Evolutionary conservation across 345 rosid species (phyloP).

Genomic region (Laguncularia racemosa): DNA sequence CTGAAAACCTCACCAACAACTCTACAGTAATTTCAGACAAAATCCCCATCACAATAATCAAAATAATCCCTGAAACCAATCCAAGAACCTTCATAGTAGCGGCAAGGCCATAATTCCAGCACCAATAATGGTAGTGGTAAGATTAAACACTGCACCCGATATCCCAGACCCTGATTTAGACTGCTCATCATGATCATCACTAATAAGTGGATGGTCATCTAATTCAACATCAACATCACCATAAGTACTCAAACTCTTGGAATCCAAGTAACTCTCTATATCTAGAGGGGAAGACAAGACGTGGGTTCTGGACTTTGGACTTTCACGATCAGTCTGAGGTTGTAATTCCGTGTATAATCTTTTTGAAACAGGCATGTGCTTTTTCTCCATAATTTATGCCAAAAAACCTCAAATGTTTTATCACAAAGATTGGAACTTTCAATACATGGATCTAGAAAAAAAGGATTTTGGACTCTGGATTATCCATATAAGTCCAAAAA

Average conservation of each 20-base stretch:
- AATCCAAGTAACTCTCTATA: constrained; percentile 27
- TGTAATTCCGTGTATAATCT: constrained; percentile 52
- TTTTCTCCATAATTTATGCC: constrained; percentile 44
- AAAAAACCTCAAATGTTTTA: not conserved
- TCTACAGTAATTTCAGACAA: constrained; percentile 88
- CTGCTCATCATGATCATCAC: not conserved
- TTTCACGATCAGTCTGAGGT: constrained; percentile 23
- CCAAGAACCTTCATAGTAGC: constrained; percentile 97
- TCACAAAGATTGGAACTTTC: too few relatives aligned
- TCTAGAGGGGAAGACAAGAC: constrained; percentile 32
- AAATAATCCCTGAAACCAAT: constrained; percentile 46
- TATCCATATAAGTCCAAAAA: too few relatives aligned
- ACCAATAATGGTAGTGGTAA: constrained; percentile 81
- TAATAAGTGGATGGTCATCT: constrained; percentile 27
- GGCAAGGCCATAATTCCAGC: constrained; percentile 99
- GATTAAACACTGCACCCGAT: constrained; percentile 85
- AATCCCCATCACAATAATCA: constrained; percentile 72
- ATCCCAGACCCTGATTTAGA: constrained; percentile 47
- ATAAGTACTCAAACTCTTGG: constrained; percentile 13
- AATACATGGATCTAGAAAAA: too few relatives aligned
- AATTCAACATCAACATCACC: constrained; percentile 32
- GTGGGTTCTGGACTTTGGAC: constrained; percentile 21
- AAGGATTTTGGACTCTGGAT: too few relatives aligned
- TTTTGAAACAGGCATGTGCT: constrained; percentile 55
- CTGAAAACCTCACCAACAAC: constrained; percentile 61